Evolutionary conservation across 352 stramenopile species (phyloP).

Genomic region (Halophytophthora polymorphica): DNA sequence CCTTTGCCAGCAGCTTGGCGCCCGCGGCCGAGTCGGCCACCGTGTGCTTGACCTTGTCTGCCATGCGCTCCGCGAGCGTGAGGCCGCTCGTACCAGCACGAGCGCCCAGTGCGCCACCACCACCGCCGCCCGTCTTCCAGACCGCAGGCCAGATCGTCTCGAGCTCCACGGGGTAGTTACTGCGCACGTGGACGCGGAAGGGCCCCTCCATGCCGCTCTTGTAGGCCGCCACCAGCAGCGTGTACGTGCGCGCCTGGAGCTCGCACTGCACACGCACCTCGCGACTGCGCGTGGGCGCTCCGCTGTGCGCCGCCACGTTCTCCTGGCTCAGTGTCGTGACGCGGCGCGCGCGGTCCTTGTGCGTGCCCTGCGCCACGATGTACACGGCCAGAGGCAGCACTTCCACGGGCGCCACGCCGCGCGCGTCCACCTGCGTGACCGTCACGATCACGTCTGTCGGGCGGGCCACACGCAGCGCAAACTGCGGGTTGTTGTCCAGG

Average conservation of each 20-base stretch:
- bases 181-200: constrained; percentile 85
- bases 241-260: constrained; percentile 81
- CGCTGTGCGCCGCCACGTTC: constrained; percentile 78
- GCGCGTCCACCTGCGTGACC: constrained; percentile 76
- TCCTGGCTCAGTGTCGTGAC: constrained; percentile 63
- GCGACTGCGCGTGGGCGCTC: constrained; percentile 62
- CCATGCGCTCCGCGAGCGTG: constrained; percentile 60
- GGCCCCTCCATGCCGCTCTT: constrained; percentile 87
- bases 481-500: constrained; percentile 90
- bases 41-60: constrained; percentile 57
- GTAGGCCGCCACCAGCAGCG: constrained; percentile 85
- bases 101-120: constrained; percentile 31
- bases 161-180: constrained; percentile 77
- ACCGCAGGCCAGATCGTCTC: constrained; percentile 78
- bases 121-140: constrained; percentile 58
- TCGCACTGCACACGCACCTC: constrained; percentile 77
- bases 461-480: constrained; percentile 59
- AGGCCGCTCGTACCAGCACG: constrained; percentile 23
- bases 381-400: constrained; percentile 73
- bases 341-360: constrained; percentile 56
- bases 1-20: constrained; percentile 63
- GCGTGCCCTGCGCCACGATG: constrained; percentile 46
- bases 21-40: constrained; percentile 57
- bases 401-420: constrained; percentile 56
- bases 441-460: constrained; percentile 86